Evolutionary conservation across 129 eudicot genomes (phyloP), one percentile per base, ranked within the genome.

Genomic region (Cynara cardunculus): DNA sequence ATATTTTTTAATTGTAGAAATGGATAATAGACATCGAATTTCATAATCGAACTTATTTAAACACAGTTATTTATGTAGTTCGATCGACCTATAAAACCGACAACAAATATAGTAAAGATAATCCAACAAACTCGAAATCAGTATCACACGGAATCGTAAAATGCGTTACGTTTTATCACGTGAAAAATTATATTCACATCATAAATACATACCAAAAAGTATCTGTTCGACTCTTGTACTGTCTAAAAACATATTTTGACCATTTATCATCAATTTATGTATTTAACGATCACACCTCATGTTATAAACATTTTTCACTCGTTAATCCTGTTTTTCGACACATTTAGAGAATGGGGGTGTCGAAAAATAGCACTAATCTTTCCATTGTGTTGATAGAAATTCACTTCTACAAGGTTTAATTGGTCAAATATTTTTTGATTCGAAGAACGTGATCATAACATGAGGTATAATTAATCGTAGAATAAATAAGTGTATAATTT

Each of bases 391-490:
- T 18, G 65, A 56, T 10, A 56, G 8, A 56, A 5, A 56, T 56
- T 56, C 10, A 18, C 22, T 1, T 56, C n/a, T n/a, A 19, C 1
- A 53, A 53, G 0, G 2, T 2, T 18, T 18, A 18, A 56, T 18
- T 19, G 65, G 10, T 56, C 10, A 56, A 56, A 19, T 56, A 56
- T 18, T n/a, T 19, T 18, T 56, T 56, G 65, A 56, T 56, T 24
- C 9, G 2, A 56, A 56, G 22, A 56, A n/a, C 5, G 10, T 56
- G 65, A 56, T 56, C 65, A 56, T 56, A 16, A 53, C 46, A 27
- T 12, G 67, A 79, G 30, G 82, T 79, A 78, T 70, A 41, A 21
- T 28, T 70, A 41, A 21, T 28, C 31, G 68, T 78, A 79, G 7
- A 70, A 69, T 14, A 79, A 69, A 34, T 1, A 71, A 25, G 30